Evolutionary conservation across 177 flowering plant species (phyloP), one percentile per base, ranked within the genome.

Genomic region (Tripterygium wilfordii): DNA sequence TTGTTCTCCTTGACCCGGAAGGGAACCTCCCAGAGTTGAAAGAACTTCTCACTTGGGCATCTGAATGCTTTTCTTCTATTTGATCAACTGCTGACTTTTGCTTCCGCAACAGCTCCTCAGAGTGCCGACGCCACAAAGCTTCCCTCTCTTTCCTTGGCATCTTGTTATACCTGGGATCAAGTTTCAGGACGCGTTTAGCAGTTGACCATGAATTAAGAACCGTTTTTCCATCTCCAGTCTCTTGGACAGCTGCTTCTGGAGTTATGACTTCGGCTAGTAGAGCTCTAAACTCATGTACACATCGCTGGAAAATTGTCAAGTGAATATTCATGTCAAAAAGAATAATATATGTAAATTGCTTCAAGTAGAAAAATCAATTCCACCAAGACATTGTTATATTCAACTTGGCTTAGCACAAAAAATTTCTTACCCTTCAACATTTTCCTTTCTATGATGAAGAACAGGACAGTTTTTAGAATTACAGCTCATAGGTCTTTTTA

Each of bases 141-240:
- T 94, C 99, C 53, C 95, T 70, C 2, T 89, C 96, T 62, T 87
- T 94, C 45, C 96, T 74, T 7, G 97, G 84, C 80, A 78, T 70
- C 66, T 77, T 94, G 49, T 65, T 61, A 55, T 85, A 94, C 44
- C 99, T 67, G 5, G 72, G 72, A 62, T 94, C 96, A 18, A 64
- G 18, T 63, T 80, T 94, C 23, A 94, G 62, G 22, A 81, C 63
- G 7, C 56, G 75, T 65, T 87, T 94, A 17, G 97, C 96, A 10
- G 85, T 80, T 29, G 99, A 81, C 99, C 99, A 94, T 9, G 99
- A 94, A 48, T 59, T 78, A 24, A 85, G 64, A 27, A 64, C 65
- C 9, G 96, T 83, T 66, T 85, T 94, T 42, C 95, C 90, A 54
- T 80, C 89, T 56, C 87, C 92, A 9, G 71, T 62, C 58, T 76